Evolutionary conservation across 805 yeast species (phyloP), one percentile per base, ranked within the genome.

Genomic region (Sugiyamaella marilandica): DNA sequence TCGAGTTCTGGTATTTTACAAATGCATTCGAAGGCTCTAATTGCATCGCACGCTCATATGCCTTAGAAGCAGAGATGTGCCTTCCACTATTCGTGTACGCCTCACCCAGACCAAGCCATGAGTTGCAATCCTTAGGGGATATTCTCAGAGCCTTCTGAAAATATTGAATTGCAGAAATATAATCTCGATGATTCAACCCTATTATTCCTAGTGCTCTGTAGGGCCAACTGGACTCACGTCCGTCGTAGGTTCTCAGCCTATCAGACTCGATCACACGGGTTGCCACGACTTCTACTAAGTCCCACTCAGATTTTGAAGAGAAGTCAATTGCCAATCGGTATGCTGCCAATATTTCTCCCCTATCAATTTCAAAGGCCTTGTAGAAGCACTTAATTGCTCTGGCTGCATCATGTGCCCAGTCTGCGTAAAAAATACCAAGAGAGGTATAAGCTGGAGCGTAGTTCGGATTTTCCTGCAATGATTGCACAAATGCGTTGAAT

Each of bases 41-140:
- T 36, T 74, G 74, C 44, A 81, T 62, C 0, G 91, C 88, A 53
- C 82, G 82, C 31, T 73, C 74, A 61, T 90, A 86, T 1, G 94
- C 97, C 66, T 87, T 90, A 9, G 79, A 74, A 0, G 96, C 88
- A 2, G 98, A 95, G 52, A 87, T 91, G 43, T 84, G 72, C 55
- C 96, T 76, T 1, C 99, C 99, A 66, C 94, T 81, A 24, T 82
- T 79, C 51, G 78, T 74, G 66, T 94, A 94, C 0, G 97, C 92
- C 66, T 94, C 98, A n/a, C 99, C 99, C n/a, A 94, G 72, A 0
- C 97, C 97, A 29, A 86, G 74, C 97, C 98, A 92, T 1, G 96
- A 84, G 58, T 87, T 84, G 1, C 79, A 65, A 67, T 94, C 97
- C 50, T 63, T 57, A 0, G 85, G 72, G 41, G 82, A 73, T 57